Percentiles rank a stretch among this genome's conserved stretches.
These are phyloP conservation scores for Aspergillus brunneoviolaceus DNA, from an alignment of 2,329 filamentous ascomycete genomes.

Conservation along the genomic window DNA sequence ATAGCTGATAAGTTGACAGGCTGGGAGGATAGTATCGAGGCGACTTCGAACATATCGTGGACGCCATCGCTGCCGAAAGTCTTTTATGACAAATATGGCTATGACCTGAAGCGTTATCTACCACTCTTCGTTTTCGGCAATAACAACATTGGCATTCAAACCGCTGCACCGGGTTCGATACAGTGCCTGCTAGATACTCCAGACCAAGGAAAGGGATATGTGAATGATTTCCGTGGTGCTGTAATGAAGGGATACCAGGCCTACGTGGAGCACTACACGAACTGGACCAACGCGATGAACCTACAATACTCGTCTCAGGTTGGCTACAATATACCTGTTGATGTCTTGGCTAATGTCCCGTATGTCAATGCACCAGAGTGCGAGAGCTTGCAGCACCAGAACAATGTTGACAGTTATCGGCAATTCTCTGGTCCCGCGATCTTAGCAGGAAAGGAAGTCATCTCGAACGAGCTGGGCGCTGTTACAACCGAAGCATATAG, in stretches of 20 bases:
- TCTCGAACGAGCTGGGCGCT: constrained; percentile 43
- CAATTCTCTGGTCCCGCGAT: constrained; percentile 43
- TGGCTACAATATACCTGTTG: constrained; percentile 42
- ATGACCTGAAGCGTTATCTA: constrained; percentile 31
- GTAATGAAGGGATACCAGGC: constrained; percentile 14
- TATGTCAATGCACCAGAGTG: constrained; percentile 39
- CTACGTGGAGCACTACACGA: constrained; percentile 30
- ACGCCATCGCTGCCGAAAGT: constrained; percentile 27
- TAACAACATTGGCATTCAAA: constrained; percentile 12
- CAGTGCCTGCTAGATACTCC: constrained; percentile 10
- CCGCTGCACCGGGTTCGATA: constrained; percentile 4
- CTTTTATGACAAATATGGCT: constrained; percentile 34
- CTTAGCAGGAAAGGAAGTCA: constrained; percentile 37
- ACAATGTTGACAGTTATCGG: constrained; percentile 40
- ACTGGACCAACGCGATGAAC: constrained; percentile 33
- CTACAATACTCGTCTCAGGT: constrained; percentile 39
- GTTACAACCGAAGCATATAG: constrained; percentile 24
- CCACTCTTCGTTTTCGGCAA: constrained; percentile 25
- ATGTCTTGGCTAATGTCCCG: constrained; percentile 38
- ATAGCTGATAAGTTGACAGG: not conserved
- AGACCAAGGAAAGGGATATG: constrained; percentile 10
- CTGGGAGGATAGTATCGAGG: constrained; percentile 28
- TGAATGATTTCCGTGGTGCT: constrained; percentile 11
- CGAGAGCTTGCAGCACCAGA: constrained; percentile 37
- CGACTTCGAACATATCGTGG: constrained; percentile 36